A percentile compares a stretch with the other conserved stretches of the same genome.
Conservation (phyloP, 257 asterid genomes). For the Solanum infundibuliforme region DNA sequence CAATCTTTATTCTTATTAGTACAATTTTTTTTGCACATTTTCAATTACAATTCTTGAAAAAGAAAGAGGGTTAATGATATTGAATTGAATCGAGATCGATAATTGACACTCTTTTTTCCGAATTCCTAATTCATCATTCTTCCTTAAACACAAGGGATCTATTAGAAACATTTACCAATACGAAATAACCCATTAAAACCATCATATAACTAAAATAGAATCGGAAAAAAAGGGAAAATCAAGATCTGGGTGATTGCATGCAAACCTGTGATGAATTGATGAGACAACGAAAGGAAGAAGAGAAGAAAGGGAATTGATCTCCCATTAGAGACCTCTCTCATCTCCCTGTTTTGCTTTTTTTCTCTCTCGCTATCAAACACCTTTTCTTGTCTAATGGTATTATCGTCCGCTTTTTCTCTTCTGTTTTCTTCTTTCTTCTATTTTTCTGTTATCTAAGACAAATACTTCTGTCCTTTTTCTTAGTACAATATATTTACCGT, state of each 20-base stretch:
- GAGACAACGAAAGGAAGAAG: conserved; percentile 30
- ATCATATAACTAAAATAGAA: neutral
- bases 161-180: neutral
- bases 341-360: conserved; percentile 11
- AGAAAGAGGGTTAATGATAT: neutral
- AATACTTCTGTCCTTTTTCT: neutral
- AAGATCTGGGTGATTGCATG: neutral
- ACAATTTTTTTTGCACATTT: neutral
- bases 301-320: conserved; percentile 29
- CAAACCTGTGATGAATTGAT: conserved; percentile 41
- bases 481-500: neutral
- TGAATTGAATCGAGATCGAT: neutral
- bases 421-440: neutral
- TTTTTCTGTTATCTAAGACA: neutral
- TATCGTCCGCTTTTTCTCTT: neutral
- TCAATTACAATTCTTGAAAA: neutral
- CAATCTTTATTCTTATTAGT: neutral
- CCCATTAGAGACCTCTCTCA: conserved; percentile 37
- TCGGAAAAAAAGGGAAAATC: neutral
- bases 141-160: neutral
- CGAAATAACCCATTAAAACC: neutral
- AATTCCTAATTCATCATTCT: neutral
- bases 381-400: neutral
- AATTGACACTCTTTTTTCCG: neutral
- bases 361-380: neutral